Percentiles rank a stretch among this genome's conserved stretches.
Conservation (phyloP, 495 filamentous ascomycete genomes). For the Thozetella sp. region DNA sequence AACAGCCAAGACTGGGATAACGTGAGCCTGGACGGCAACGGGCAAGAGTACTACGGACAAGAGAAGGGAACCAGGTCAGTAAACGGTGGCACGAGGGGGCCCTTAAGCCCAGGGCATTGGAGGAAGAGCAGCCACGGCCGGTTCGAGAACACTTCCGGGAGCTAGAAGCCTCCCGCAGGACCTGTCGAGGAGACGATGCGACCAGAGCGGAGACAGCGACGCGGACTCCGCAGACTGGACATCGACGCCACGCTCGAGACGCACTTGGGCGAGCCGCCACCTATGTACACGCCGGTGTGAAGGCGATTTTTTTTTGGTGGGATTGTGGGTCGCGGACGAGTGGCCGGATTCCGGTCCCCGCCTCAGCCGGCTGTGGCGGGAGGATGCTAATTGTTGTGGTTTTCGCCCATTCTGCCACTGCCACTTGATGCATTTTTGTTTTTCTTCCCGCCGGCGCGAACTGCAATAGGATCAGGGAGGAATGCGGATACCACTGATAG, state of each 20-base stretch:
- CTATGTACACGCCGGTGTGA: background rate
- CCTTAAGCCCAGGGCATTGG: constrained; percentile 4
- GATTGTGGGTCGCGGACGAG: background rate
- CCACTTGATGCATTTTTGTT: no score
- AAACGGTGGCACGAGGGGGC: background rate
- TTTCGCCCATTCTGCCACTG: no score
- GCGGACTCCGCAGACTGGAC: background rate
- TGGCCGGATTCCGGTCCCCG: background rate
- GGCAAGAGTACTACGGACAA: background rate
- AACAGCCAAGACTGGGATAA: constrained; percentile 3
- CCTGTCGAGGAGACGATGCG: background rate
- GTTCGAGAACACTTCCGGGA: constrained; percentile 3
- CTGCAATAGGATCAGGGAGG: no score
- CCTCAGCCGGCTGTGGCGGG: background rate
- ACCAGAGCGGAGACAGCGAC: background rate
- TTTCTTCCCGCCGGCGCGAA: no score
- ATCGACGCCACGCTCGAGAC: background rate
- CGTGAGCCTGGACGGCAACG: constrained; percentile 5
- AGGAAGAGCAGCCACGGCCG: constrained; percentile 5
- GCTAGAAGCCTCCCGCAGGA: background rate
- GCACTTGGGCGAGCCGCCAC: background rate
- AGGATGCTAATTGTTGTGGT: background rate
- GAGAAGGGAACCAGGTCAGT: background rate
- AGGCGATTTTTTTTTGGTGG: background rate
- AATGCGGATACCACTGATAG: background rate